Percentiles rank a stretch among this genome's conserved stretches.
phyloP scores from a whole-genome alignment of 2,329 filamentous ascomycete species.

The Pyricularia sp. region DNA sequence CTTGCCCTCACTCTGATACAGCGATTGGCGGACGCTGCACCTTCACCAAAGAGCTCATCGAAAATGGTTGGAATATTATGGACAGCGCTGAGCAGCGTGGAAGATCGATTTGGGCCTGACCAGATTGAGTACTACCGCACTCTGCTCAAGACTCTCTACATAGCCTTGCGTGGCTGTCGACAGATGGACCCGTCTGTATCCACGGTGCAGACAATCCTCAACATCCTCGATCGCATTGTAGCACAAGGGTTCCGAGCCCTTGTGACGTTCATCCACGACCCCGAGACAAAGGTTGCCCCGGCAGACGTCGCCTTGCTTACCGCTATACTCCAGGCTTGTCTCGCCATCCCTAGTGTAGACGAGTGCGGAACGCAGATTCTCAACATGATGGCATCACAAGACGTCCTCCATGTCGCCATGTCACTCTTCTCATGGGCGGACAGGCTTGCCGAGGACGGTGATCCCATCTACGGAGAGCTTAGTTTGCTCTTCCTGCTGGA shows the following conservation, averaged over 20 bases:
- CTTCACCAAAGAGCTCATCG: slow-evolving; percentile 40
- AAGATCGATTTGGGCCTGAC: slow-evolving; percentile 41
- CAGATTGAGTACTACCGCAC: slow-evolving; percentile 69
- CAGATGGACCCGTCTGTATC: slow-evolving; percentile 23
- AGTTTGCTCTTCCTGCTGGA: slow-evolving; percentile 82
- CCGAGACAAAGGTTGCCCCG: slow-evolving; percentile 53
- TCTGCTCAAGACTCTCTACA: slow-evolving; percentile 75
- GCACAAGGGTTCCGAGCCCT: slow-evolving; percentile 74
- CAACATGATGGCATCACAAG: slow-evolving; percentile 59
- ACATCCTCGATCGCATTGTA: slow-evolving; percentile 71
- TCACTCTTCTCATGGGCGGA: slow-evolving; percentile 94
- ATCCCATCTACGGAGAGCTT: slow-evolving; percentile 91
- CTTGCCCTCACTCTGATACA: slow-evolving; percentile 77
- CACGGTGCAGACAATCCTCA: slow-evolving; percentile 57
- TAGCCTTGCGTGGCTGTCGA: slow-evolving; percentile 63
- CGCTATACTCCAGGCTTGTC: slow-evolving; percentile 75
- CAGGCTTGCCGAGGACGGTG: slow-evolving; percentile 59
- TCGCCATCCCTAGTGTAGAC: slow-evolving; percentile 69
- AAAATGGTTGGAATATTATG: slow-evolving; percentile 41
- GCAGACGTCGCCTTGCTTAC: slow-evolving; percentile 83
- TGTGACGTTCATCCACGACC: slow-evolving; percentile 73
- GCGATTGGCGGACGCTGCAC: slow-evolving; percentile 54
- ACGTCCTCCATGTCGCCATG: slow-evolving; percentile 70
- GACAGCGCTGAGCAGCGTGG: slow-evolving; percentile 41
- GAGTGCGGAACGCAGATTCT: slow-evolving; percentile 63